A percentile compares a stretch with the other conserved stretches of the same genome.
phyloP scores from a whole-genome alignment of 202 grass and related monocot genomes.

The Brachypodium distachyon region DNA sequence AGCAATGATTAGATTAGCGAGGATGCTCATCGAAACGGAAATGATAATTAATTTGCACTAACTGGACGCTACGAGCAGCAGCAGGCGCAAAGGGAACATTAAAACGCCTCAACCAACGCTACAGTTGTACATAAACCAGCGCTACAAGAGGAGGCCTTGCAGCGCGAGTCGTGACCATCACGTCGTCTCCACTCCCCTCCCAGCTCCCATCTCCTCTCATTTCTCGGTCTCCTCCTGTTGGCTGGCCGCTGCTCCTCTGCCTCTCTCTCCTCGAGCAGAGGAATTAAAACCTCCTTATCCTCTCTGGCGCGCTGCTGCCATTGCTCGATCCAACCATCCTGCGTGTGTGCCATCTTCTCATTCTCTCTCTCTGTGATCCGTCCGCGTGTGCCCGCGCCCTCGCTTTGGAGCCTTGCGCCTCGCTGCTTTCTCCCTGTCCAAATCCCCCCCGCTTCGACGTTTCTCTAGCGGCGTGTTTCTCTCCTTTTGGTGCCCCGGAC shows the following conservation, averaged over 20 bases:
- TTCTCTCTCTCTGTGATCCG: background rate
- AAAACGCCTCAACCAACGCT: constrained; percentile 27
- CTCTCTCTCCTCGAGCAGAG: background rate
- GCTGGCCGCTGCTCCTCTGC: background rate
- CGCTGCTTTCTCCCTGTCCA: constrained; percentile 12
- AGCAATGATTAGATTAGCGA: background rate
- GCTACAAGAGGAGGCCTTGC: background rate
- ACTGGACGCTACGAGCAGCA: background rate
- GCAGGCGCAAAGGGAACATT: background rate
- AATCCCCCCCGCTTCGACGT: constrained; percentile 28
- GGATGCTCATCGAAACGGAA: too few species aligned
- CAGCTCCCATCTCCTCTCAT: background rate
- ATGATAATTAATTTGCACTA: background rate
- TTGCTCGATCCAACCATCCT: constrained; percentile 31
- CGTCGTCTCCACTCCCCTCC: constrained; percentile 27
- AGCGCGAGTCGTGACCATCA: constrained; percentile 29
- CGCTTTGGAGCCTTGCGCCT: constrained; percentile 36
- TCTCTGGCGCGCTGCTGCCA: constrained; percentile 16
- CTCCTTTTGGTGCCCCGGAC: constrained; percentile 16
- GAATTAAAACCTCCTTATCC: constrained; percentile 44
- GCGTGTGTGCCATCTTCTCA: background rate
- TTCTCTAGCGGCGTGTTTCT: background rate
- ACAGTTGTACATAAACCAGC: too few species aligned
- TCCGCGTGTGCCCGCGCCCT: background rate
- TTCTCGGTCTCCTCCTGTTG: background rate